Evolutionary conservation across 257 asterid species (phyloP).

Genomic region (Fraxinus pennsylvanica): DNA sequence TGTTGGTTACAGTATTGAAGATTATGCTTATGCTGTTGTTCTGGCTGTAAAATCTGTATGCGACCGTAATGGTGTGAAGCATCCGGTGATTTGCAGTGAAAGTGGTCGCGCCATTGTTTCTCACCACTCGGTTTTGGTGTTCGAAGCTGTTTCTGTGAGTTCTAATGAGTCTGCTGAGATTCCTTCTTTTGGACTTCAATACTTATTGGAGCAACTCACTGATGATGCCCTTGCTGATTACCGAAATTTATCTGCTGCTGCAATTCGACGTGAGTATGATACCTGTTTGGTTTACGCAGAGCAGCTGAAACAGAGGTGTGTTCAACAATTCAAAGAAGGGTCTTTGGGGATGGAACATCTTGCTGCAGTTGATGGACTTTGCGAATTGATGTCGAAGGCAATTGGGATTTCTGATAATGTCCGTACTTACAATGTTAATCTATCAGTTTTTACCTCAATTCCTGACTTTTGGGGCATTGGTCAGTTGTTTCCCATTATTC

Average conservation of each 20-base stretch:
- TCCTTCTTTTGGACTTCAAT: constrained; percentile 44
- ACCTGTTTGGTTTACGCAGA: constrained; percentile 64
- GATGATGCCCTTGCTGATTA: constrained; percentile 72
- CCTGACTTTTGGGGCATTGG: constrained; percentile 96
- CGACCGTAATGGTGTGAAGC: constrained; percentile 63
- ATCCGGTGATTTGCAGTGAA: constrained; percentile 88
- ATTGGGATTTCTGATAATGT: constrained; percentile 65
- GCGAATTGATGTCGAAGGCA: constrained; percentile 67
- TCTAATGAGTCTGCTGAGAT: constrained; percentile 46
- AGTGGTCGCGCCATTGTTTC: constrained; percentile 98
- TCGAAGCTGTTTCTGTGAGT: constrained; percentile 72
- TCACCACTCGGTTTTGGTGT: constrained; percentile 84
- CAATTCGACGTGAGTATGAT: constrained; percentile 62
- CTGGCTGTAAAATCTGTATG: constrained; percentile 62
- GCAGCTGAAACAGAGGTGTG: constrained; percentile 80
- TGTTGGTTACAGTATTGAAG: constrained; percentile 67
- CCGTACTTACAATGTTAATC: constrained; percentile 74
- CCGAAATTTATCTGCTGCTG: constrained; percentile 58
- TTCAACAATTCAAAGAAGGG: constrained; percentile 89
- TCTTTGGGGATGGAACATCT: constrained; percentile 68
- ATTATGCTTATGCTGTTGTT: constrained; percentile 88
- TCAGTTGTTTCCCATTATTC: constrained; percentile 85
- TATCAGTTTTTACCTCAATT: constrained; percentile 86
- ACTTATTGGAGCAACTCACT: constrained; percentile 48
- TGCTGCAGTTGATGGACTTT: constrained; percentile 80